These are phyloP conservation scores for Aspergillus sp. DNA, from an alignment of 2,329 filamentous ascomycete species.

Conservation along the genomic window DNA sequence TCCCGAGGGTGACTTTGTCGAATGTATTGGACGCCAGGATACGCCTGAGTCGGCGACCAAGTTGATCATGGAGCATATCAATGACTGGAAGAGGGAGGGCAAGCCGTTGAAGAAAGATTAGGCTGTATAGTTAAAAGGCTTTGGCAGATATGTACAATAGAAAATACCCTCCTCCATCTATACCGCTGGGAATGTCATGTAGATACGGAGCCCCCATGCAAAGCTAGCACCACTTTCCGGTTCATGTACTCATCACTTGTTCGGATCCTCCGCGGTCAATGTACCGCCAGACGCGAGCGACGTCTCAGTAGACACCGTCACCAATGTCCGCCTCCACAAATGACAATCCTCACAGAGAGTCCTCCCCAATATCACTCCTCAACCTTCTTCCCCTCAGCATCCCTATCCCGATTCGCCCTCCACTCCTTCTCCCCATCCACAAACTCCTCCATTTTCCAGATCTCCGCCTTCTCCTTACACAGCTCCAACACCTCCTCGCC, in stretches of 20 bases:
- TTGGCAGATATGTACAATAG: conserved; percentile 22
- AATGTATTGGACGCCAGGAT: conserved; percentile 92
- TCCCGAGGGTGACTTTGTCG: conserved; percentile 95
- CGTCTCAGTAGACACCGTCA: neutral
- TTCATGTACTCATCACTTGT: neutral
- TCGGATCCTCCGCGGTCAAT: conserved; percentile 5
- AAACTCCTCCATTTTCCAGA: conserved; percentile 95
- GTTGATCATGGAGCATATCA: conserved; percentile 83
- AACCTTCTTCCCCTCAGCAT: conserved; percentile 44
- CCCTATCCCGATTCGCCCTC: conserved; percentile 82
- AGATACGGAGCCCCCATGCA: neutral
- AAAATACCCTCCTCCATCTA: conserved; percentile 27
- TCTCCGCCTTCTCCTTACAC: conserved; percentile 84
- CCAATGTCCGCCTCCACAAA: neutral
- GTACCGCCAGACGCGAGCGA: neutral
- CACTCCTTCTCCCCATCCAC: conserved; percentile 70
- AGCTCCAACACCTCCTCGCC: conserved; percentile 86
- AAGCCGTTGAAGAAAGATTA: conserved; percentile 51
- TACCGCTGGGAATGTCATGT: neutral
- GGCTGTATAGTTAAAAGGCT: conserved; percentile 9
- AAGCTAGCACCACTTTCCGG: neutral
- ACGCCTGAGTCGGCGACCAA: conserved; percentile 81
- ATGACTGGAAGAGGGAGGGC: conserved; percentile 64
- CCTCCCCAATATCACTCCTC: neutral
- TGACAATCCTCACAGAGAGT: neutral